These are phyloP conservation scores for Pichia rugopelliculosa DNA, from an alignment of 805 yeast genomes.

Conservation along the genomic window DNA sequence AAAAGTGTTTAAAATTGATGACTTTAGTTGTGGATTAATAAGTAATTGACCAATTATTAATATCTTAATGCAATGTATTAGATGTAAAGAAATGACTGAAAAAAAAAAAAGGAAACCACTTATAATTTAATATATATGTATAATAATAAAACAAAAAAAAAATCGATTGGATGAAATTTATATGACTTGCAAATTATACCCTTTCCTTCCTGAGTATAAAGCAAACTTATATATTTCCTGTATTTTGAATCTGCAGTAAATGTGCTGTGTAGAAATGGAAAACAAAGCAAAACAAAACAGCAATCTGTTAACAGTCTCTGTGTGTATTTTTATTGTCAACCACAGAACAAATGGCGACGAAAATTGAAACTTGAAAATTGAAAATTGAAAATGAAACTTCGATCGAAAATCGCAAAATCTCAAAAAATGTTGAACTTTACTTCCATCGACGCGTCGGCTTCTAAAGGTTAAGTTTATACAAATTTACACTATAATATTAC, in stretches of 20 bases:
- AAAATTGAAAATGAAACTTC: neutral
- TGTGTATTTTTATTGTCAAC: no score
- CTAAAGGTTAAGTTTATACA: neutral
- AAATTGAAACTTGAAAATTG: neutral
- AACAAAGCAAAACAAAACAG: neutral
- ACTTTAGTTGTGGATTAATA: no score
- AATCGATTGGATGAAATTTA: neutral
- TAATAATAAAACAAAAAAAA: neutral
- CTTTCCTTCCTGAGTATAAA: neutral
- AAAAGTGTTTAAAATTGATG: no score
- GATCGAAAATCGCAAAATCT: neutral
- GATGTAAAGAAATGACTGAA: neutral
- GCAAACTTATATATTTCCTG: neutral
- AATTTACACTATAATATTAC: neutral
- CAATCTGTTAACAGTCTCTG: no score
- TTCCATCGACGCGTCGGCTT: neutral
- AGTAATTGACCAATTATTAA: neutral
- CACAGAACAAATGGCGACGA: neutral
- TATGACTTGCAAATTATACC: neutral
- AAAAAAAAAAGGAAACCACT: no score
- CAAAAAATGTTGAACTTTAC: neutral
- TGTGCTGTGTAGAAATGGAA: neutral
- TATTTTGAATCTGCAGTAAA: neutral
- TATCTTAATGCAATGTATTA: neutral
- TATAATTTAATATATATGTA: no score